These are phyloP conservation scores for Thelonectria discophora DNA, from an alignment of 2,329 filamentous ascomycete species.

Conservation along the genomic window DNA sequence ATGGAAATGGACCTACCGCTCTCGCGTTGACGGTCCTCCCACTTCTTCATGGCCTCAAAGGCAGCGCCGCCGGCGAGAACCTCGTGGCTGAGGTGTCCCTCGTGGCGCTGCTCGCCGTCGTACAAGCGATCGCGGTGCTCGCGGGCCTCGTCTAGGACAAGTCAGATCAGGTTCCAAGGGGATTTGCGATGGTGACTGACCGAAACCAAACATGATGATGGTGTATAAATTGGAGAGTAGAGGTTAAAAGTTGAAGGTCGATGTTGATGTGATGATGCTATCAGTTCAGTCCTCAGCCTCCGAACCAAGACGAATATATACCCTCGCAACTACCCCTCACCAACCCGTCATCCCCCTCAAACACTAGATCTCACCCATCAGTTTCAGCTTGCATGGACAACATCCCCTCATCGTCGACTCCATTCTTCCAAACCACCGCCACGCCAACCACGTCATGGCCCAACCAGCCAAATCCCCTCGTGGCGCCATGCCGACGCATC, in stretches of 20 bases:
- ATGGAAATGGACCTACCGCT: conserved; percentile 53
- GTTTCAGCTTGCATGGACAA: conserved; percentile 13
- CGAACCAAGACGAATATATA: conserved; percentile 9
- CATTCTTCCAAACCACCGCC: background rate
- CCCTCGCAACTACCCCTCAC: conserved; percentile 8
- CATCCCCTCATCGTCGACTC: background rate
- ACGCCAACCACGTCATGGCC: conserved; percentile 1
- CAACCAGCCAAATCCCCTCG: background rate
- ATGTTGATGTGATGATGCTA: background rate
- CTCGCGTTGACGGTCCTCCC: conserved; percentile 76
- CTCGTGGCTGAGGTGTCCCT: conserved; percentile 76
- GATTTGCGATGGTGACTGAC: background rate
- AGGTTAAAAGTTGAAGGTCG: background rate
- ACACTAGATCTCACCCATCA: background rate
- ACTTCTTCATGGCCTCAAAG: conserved; percentile 83
- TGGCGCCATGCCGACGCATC: background rate
- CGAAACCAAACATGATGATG: conserved; percentile 27
- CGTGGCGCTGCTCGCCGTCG: conserved; percentile 53
- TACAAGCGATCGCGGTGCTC: conserved; percentile 53
- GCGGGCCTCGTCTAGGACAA: conserved; percentile 15
- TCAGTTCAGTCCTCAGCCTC: background rate
- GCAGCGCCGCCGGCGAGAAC: conserved; percentile 77
- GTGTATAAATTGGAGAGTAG: background rate
- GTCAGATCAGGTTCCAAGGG: background rate
- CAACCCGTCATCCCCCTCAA: background rate